These are phyloP conservation scores for Vigna hirtella DNA, from an alignment of 306 rosid species.

Conservation along the genomic window DNA sequence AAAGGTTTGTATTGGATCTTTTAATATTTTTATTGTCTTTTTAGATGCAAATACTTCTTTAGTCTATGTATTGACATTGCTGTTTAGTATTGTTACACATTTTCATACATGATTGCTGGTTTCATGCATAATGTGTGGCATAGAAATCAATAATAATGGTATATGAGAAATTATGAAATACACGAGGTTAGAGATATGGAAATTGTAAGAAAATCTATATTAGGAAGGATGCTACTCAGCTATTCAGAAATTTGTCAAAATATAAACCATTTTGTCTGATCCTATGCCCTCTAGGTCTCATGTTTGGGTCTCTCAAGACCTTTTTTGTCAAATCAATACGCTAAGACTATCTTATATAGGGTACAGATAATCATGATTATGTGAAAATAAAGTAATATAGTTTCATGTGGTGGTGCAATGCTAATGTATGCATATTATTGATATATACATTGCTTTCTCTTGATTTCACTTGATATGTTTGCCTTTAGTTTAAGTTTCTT, in stretches of 20 bases:
- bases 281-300: not conserved
- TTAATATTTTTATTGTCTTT: not conserved
- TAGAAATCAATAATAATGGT: constrained; percentile 14
- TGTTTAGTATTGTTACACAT: not conserved
- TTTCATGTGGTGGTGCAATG: constrained; percentile 21
- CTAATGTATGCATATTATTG: constrained; percentile 28
- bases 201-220: constrained; percentile 21
- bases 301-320: not conserved
- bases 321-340: not conserved
- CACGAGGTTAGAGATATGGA: constrained; percentile 29
- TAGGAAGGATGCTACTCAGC: constrained; percentile 24
- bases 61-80: constrained; percentile 2
- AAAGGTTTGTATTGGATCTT: constrained; percentile 60
- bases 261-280: constrained; percentile 30
- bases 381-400: constrained; percentile 21
- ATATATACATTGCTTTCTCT: not conserved
- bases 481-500: constrained; percentile 36
- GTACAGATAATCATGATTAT: not conserved
- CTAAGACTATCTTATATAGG: constrained; percentile 7
- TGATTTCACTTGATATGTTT: constrained; percentile 21
- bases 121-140: constrained; percentile 36
- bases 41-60: constrained; percentile 12
- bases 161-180: constrained; percentile 27
- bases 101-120: constrained; percentile 28
- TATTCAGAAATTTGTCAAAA: constrained; percentile 30